These are phyloP conservation scores for Petasospora rhodanensis DNA, from an alignment of 1,139 yeast genomes.

Conservation along the genomic window DNA sequence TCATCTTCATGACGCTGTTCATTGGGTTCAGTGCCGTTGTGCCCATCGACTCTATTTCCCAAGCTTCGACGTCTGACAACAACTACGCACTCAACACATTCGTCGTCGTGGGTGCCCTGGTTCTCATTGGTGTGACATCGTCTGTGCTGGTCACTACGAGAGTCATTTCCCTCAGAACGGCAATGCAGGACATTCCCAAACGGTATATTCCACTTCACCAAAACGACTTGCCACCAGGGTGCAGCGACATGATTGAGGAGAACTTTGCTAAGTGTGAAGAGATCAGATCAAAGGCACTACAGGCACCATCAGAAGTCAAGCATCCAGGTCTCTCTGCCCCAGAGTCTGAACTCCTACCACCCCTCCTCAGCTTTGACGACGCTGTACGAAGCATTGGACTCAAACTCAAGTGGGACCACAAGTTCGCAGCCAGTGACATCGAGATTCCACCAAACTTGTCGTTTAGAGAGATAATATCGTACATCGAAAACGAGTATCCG, in stretches of 20 bases:
- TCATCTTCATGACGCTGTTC: constrained; percentile 45
- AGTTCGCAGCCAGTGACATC: constrained; percentile 32
- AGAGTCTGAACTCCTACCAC: constrained; percentile 46
- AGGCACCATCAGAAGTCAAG: constrained; percentile 40
- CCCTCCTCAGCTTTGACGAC: constrained; percentile 60
- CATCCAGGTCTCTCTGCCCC: constrained; percentile 61
- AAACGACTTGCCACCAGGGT: constrained; percentile 56
- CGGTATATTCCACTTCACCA: constrained; percentile 62
- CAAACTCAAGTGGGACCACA: constrained; percentile 41
- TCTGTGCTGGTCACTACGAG: constrained; percentile 46
- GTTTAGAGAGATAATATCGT: constrained; percentile 40
- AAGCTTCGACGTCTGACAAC: constrained; percentile 48
- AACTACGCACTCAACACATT: constrained; percentile 57
- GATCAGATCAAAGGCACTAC: constrained; percentile 48
- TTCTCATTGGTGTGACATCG: constrained; percentile 48
- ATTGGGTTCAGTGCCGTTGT: constrained; percentile 60
- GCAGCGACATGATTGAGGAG: constrained; percentile 36
- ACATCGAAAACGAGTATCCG: constrained; percentile 22
- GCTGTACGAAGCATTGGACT: constrained; percentile 54
- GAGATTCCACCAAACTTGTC: constrained; percentile 42
- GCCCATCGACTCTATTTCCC: constrained; percentile 72
- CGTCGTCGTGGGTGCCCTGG: constrained; percentile 71
- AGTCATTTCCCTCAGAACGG: constrained; percentile 51
- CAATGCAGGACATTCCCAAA: constrained; percentile 72
- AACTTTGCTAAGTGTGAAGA: constrained; percentile 44